phyloP scores from a whole-genome alignment of 2,329 filamentous ascomycete species.

The Ceratocystis smalleyi region DNA sequence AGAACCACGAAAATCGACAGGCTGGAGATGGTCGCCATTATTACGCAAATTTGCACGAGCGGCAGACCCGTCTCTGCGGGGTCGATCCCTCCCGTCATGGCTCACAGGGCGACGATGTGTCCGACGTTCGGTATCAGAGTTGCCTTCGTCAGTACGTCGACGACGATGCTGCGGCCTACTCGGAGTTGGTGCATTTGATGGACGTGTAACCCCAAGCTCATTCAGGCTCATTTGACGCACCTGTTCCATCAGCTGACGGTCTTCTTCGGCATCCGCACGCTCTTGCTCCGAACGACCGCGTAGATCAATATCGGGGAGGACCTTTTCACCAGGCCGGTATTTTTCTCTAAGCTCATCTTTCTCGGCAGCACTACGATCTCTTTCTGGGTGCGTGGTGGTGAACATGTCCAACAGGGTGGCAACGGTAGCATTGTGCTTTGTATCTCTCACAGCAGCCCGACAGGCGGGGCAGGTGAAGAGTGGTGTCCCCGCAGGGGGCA shows the following conservation, averaged over 20 bases:
- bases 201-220: slow-evolving; percentile 39
- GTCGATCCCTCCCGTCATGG: slow-evolving; percentile 18
- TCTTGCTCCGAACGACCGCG: slow-evolving; percentile 36
- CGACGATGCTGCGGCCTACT: slow-evolving; percentile 9
- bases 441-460: slow-evolving; percentile 70
- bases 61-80: neutral
- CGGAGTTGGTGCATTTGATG: slow-evolving; percentile 18
- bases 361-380: slow-evolving; percentile 53
- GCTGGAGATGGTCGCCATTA: slow-evolving; percentile 25
- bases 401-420: slow-evolving; percentile 84
- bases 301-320: slow-evolving; percentile 47
- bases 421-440: slow-evolving; percentile 78
- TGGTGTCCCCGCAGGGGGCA: slow-evolving; percentile 31
- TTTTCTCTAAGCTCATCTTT: slow-evolving; percentile 58
- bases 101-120: slow-evolving; percentile 20
- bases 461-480: slow-evolving; percentile 85
- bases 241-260: slow-evolving; percentile 53
- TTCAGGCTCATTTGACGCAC: slow-evolving; percentile 59
- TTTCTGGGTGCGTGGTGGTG: slow-evolving; percentile 61
- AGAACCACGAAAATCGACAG: slow-evolving; percentile 23
- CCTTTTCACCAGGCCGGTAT: slow-evolving; percentile 68
- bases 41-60: slow-evolving; percentile 16
- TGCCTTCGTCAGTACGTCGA: slow-evolving; percentile 9
- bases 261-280: slow-evolving; percentile 44
- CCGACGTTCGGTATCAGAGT: slow-evolving; percentile 16